phyloP scores from a whole-genome alignment of 495 filamentous ascomycete species.

The Astrothelium macrocarpum region DNA sequence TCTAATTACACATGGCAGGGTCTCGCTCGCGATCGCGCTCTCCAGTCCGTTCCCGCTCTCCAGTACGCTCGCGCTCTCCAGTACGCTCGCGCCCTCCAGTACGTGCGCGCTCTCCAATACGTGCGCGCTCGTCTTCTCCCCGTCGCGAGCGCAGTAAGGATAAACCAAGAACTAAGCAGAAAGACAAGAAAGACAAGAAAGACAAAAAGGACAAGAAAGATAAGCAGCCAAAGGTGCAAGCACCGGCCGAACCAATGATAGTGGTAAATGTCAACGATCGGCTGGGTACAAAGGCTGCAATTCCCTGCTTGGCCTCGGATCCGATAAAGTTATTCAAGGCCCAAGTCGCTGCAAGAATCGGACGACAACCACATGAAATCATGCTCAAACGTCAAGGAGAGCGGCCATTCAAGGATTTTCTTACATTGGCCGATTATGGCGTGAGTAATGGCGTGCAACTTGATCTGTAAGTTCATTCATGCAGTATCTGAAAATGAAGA shows the following conservation, averaged over 20 bases:
- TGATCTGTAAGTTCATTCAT: conserved; percentile 49
- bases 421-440: conserved; percentile 82
- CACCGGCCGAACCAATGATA: conserved; percentile 67
- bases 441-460: conserved; percentile 82
- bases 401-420: conserved; percentile 78
- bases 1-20: not conserved
- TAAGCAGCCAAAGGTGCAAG: conserved; percentile 22
- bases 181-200: not conserved
- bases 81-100: too few relatives aligned
- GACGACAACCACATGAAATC: conserved; percentile 81
- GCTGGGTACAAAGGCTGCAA: conserved; percentile 78
- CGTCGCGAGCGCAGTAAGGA: conserved; percentile 9
- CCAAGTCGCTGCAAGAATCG: conserved; percentile 77
- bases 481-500: not conserved
- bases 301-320: conserved; percentile 76
- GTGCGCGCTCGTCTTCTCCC: conserved; percentile 9
- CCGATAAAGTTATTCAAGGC: conserved; percentile 76
- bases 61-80: conserved; percentile 9
- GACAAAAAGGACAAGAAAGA: conserved; percentile 7
- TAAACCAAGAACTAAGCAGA: conserved; percentile 13
- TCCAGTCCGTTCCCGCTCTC: conserved; percentile 6
- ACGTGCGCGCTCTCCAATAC: conserved; percentile 8
- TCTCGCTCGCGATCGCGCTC: conserved; percentile 14
- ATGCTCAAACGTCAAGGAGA: conserved; percentile 85
- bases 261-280: conserved; percentile 88